Conservation (phyloP, 495 filamentous ascomycete genomes). For the Massariosphaeria phaeospora region DNA sequence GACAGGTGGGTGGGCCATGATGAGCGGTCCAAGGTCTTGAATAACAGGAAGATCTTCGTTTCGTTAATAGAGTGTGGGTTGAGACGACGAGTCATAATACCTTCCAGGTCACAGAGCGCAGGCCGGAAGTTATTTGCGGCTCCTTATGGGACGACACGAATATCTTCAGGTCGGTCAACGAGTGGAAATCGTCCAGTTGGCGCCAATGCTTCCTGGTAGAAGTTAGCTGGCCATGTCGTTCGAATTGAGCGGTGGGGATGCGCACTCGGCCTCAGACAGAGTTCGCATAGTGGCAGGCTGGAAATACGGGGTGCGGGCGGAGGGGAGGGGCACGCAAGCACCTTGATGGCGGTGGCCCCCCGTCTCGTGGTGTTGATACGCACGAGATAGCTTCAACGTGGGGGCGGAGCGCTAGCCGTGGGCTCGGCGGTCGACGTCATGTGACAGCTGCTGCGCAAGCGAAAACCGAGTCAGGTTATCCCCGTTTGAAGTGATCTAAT, state of each 20-base stretch:
- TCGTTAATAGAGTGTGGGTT: background rate
- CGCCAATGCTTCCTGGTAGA: constrained; percentile 34
- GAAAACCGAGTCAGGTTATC: background rate
- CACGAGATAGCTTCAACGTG: constrained; percentile 1
- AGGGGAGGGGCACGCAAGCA: constrained; percentile 6
- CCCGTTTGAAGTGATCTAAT: background rate
- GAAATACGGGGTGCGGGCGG: background rate
- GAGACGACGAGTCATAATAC: constrained; percentile 42
- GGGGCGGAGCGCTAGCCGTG: background rate
- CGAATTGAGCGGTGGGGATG: background rate
- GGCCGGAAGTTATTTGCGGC: constrained; percentile 55
- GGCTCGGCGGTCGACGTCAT: too few species aligned
- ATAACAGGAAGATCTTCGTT: constrained; percentile 72
- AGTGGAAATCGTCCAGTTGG: constrained; percentile 34
- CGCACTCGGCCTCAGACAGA: constrained; percentile 27
- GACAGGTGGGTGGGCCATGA: constrained; percentile 64
- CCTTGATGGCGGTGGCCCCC: constrained; percentile 13
- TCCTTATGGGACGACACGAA: constrained; percentile 51
- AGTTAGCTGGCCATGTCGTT: background rate
- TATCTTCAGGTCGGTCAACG: constrained; percentile 58
- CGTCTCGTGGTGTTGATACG: constrained; percentile 1
- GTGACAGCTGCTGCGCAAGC: too few species aligned
- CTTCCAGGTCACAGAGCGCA: constrained; percentile 94
- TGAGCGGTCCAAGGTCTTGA: constrained; percentile 59
- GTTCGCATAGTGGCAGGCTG: constrained; percentile 17